Evolutionary conservation across 2,329 filamentous ascomycete species (phyloP).

Genomic region (Cercospora brassicicola): DNA sequence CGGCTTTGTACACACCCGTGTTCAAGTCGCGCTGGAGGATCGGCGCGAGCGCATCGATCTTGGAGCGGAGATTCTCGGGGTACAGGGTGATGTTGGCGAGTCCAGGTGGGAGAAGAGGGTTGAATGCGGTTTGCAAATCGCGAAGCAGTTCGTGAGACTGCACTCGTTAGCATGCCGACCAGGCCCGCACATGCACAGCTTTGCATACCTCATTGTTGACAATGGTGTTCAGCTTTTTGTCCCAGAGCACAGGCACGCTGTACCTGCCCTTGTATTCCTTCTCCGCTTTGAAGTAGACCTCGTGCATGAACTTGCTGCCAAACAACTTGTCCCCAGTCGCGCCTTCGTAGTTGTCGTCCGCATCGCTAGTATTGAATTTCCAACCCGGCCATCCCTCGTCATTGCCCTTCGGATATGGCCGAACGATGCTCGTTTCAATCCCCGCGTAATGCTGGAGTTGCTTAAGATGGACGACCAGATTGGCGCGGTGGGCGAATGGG

Average conservation of each 20-base stretch:
- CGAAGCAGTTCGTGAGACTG: constrained; percentile 57
- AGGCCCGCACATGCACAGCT: not conserved
- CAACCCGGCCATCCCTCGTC: constrained; percentile 64
- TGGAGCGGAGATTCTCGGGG: constrained; percentile 47
- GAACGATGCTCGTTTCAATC: constrained; percentile 60
- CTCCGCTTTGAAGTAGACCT: constrained; percentile 64
- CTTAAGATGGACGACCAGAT: constrained; percentile 59
- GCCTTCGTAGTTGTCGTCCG: constrained; percentile 47
- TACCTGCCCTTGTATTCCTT: constrained; percentile 61
- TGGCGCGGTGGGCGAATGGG: constrained; percentile 63
- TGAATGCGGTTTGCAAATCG: constrained; percentile 59
- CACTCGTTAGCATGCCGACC: not conserved
- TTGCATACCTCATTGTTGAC: constrained; percentile 58
- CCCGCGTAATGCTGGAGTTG: constrained; percentile 52
- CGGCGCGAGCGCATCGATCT: constrained; percentile 55
- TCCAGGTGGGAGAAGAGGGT: constrained; percentile 49
- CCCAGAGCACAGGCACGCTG: constrained; percentile 63
- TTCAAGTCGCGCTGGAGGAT: constrained; percentile 62
- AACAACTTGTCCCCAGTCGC: constrained; percentile 63
- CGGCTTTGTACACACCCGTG: constrained; percentile 60
- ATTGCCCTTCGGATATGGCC: constrained; percentile 66
- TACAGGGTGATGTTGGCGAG: constrained; percentile 54
- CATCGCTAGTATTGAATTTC: constrained; percentile 53
- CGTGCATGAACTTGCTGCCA: constrained; percentile 57
- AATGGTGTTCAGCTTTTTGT: constrained; percentile 56